Evolutionary conservation across 768 basidiomycete genomes (phyloP), one percentile per base, ranked within the genome.

Genomic region (Leccinum barrowsii): DNA sequence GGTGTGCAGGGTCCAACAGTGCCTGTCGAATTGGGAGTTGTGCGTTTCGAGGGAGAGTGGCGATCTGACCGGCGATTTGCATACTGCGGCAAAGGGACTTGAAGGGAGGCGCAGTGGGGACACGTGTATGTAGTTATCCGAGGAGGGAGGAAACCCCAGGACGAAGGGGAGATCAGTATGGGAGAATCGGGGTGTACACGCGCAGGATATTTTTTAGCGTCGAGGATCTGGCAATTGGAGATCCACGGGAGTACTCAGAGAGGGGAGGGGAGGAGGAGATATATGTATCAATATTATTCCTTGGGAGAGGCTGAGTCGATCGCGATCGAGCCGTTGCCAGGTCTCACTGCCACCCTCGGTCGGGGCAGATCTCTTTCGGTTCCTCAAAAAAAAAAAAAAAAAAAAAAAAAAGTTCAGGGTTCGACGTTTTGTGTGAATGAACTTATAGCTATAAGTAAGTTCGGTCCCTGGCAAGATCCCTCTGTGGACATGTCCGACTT

Each of bases 371-470:
- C 46, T 50, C 46, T n/a, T 12, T 21, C 22, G 46, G 46, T 22
- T 15, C 46, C 46, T 47, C 42, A 13, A 19, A 40, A 44, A 44
- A 44, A 44, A 40, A 40, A 42, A 40, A 17, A 17, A 37, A 42
- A 42, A 42, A 42, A 42, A 19, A 42, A 34, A 13, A 35, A 13
- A 35, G 6, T 11, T 50, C 60, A 63, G 63, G 63, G 66, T 68
- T 48, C 48, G 65, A 64, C 63, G 61, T 64, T 44, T 52, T 69
- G 69, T 70, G 69, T 69, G 67, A 70, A 69, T 56, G 42, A 44
- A 44, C 8, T 44, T 19, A 2, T 44, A 44, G 26, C 48, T 68
- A 69, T 64, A 69, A 70, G 65, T 63, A 44, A 44, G 42, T 44
- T 44, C 42, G 42, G 42, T 48, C 47, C 47, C 47, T 24, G 24